Evolutionary conservation across 2,329 filamentous ascomycete genomes (phyloP).

Genomic region (Bipolaris cookei): DNA sequence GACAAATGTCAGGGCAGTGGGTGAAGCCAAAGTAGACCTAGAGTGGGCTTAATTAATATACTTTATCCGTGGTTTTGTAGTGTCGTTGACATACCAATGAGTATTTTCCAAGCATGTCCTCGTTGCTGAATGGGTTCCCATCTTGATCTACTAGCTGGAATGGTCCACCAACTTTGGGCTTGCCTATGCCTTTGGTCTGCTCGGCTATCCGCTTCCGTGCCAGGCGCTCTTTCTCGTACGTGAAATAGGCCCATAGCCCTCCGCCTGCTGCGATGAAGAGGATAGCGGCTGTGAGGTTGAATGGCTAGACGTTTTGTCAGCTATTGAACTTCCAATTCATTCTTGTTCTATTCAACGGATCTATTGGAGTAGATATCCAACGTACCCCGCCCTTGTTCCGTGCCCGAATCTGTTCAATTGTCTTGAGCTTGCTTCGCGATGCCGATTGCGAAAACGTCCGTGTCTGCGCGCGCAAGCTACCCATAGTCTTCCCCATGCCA

Average conservation of each 20-base stretch:
- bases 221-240: constrained; percentile 89
- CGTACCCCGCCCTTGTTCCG: constrained; percentile 47
- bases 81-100: constrained; percentile 64
- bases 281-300: constrained; percentile 88
- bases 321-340: not conserved
- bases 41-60: constrained; percentile 9
- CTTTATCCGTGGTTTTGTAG: not conserved
- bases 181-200: constrained; percentile 89
- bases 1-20: constrained; percentile 97
- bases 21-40: constrained; percentile 98
- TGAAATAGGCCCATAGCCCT: constrained; percentile 87
- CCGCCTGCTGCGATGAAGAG: constrained; percentile 82
- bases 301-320: constrained; percentile 66
- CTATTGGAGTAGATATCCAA: not conserved
- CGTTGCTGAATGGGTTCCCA: constrained; percentile 76
- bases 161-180: constrained; percentile 87
- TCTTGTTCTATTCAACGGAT: not conserved
- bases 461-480: constrained; percentile 17
- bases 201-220: constrained; percentile 87
- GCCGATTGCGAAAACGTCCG: constrained; percentile 40
- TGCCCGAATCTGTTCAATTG: constrained; percentile 45
- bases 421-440: constrained; percentile 41
- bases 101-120: constrained; percentile 87
- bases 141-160: constrained; percentile 85
- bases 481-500: constrained; percentile 1